These are phyloP conservation scores for Orbilia javanica DNA, from an alignment of 2,329 filamentous ascomycete genomes.

Conservation along the genomic window DNA sequence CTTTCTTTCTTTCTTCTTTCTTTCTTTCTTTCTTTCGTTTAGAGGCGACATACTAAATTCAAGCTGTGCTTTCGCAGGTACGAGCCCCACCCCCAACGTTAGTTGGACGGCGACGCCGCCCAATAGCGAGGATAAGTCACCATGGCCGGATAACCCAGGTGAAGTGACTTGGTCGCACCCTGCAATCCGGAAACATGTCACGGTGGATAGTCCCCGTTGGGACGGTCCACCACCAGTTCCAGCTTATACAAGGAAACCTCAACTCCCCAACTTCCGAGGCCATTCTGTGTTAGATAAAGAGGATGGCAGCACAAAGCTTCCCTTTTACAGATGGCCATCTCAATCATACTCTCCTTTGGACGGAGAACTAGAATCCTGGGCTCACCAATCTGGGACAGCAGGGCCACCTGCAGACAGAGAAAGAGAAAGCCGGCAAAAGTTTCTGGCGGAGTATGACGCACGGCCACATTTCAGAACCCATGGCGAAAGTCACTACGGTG, in stretches of 20 bases:
- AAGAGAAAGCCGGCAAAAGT: neutral
- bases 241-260: too few relatives aligned
- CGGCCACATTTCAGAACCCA: neutral
- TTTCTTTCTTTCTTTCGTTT: too few relatives aligned
- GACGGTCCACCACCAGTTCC: too few relatives aligned
- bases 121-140: too few relatives aligned
- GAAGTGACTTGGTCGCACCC: neutral
- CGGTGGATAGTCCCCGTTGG: too few relatives aligned
- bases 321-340: neutral
- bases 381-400: neutral
- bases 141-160: neutral
- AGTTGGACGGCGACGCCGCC: neutral
- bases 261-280: neutral
- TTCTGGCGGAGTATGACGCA: neutral
- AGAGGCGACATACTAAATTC: too few relatives aligned
- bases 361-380: constrained; percentile 19
- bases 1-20: too few relatives aligned
- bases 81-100: neutral
- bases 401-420: neutral
- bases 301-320: too few relatives aligned
- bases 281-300: neutral
- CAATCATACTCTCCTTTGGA: constrained; percentile 10
- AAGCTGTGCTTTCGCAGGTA: neutral
- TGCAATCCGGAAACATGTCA: neutral
- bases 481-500: neutral